Percentiles rank a stretch among this genome's conserved stretches.
phyloP scores from a whole-genome alignment of 352 stramenopile species.

The Halophytophthora polymorphica region DNA sequence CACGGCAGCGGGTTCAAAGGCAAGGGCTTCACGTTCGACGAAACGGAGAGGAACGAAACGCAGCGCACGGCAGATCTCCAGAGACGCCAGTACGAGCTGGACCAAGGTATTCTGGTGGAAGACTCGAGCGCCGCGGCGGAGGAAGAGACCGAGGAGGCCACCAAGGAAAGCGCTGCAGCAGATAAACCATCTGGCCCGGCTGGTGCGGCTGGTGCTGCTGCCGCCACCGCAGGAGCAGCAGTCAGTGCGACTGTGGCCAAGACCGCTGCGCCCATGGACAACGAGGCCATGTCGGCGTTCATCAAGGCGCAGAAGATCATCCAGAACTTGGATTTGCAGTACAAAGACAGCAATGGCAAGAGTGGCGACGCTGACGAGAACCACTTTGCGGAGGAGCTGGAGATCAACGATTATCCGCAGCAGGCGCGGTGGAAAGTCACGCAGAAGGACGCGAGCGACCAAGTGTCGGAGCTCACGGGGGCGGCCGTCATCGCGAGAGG shows the following conservation, averaged over 20 bases:
- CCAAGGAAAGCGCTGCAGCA: conserved; percentile 17
- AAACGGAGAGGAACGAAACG: conserved; percentile 95
- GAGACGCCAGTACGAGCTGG: conserved; percentile 86
- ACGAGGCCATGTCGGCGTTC: conserved; percentile 64
- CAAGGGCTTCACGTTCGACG: conserved; percentile 98
- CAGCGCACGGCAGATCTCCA: conserved; percentile 93
- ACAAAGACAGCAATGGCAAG: conserved; percentile 51
- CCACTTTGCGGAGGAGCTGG: conserved; percentile 88
- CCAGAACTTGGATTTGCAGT: conserved; percentile 77
- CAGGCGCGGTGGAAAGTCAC: conserved; percentile 87
- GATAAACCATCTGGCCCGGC: conserved; percentile 19
- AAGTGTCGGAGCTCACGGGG: conserved; percentile 86
- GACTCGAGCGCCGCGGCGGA: conserved; percentile 56
- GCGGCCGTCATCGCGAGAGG: conserved; percentile 87
- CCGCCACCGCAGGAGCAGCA: neutral
- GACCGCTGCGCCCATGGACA: conserved; percentile 33
- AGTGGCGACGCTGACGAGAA: conserved; percentile 35
- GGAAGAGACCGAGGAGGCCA: conserved; percentile 44
- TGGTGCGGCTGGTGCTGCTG: conserved; percentile 7
- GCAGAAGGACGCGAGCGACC: conserved; percentile 84
- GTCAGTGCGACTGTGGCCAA: conserved; percentile 1
- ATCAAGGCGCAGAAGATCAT: conserved; percentile 86
- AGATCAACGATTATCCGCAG: conserved; percentile 95
- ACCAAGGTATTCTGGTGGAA: conserved; percentile 79
- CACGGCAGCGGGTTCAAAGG: conserved; percentile 96